phyloP scores from a whole-genome alignment of 2,329 filamentous ascomycete genomes.

The Fusarium temperatum region DNA sequence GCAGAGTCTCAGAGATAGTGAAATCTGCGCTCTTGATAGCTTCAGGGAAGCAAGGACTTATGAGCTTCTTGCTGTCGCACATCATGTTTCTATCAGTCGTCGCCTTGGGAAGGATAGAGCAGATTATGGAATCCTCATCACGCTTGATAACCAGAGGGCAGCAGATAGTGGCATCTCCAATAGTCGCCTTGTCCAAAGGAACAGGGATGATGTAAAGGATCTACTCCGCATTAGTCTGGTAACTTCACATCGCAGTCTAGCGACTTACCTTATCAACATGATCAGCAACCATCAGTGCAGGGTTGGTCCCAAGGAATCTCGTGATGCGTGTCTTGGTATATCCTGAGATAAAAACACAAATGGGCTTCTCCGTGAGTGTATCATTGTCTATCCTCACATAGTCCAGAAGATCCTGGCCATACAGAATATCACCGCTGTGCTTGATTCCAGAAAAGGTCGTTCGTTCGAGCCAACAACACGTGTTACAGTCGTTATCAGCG shows the following conservation, averaged over 20 bases:
- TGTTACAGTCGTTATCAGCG: not conserved
- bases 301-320: not conserved
- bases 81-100: not conserved
- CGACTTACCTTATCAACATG: conserved; percentile 2
- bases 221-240: not conserved
- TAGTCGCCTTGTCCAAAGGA: conserved; percentile 7
- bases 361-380: not conserved
- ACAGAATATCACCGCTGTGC: not conserved
- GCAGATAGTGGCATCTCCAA: conserved; percentile 2
- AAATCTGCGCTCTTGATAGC: conserved; percentile 5
- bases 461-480: not conserved
- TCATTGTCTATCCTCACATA: not conserved
- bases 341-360: conserved; percentile 11
- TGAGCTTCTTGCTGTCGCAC: not conserved
- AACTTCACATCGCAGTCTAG: fast-evolving
- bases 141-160: conserved; percentile 13
- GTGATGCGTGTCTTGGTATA: not conserved
- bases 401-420: not conserved
- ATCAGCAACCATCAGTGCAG: not conserved
- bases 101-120: conserved; percentile 1
- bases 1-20: not conserved
- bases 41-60: conserved; percentile 1
- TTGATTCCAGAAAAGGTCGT: not conserved
- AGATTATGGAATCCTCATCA: not conserved
- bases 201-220: conserved; percentile 12